Evolutionary conservation across 192 early-diverging fungal genomes (phyloP), one percentile per base, ranked within the genome.

Genomic region (Mortierella claussenii): DNA sequence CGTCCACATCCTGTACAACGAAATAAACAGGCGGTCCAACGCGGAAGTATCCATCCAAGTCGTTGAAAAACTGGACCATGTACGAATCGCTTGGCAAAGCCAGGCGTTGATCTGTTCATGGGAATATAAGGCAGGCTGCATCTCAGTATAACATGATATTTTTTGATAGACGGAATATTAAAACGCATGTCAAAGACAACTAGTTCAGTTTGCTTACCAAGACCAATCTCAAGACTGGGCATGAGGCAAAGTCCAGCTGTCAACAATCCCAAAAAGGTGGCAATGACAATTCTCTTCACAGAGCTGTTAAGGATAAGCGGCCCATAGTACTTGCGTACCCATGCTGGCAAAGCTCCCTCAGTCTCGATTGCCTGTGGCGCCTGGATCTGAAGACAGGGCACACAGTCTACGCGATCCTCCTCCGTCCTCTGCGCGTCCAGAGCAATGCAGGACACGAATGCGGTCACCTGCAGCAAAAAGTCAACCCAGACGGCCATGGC

Each of bases 21-120:
- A 89, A 90, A 48, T 90, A 90, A 8, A 90, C 87, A 1, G 89
- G 89, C 9, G 89, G 89, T 10, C 89, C 89, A 0, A 85, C 81
- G 28, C 80, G 69, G 48, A 90, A 89, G 56, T 90, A 89, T 7
- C 57, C 43, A 43, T 86, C 87, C 33, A 90, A 63, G 34, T 83
- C 83, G 31, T 89, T 84, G 57, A 90, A 90, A 65, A 88, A 90
- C 24, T 80, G 69, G 15, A 90, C 84, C 47, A 90, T 68, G 59
- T 90, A 88, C 12, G 89, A 90, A 58, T 90, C 89, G 9, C 71
- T 69, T 0, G 89, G 89, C 6, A 90, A 34, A 7, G 89, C 89
- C 37, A 86, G 68, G 9, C 89, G 69, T 76, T 90, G 89, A 55
- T 90, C 88, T 58, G 65, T 28, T 36, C 7, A 55, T 45, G 31